Evolutionary conservation across 192 early-diverging fungal genomes (phyloP).

Genomic region (Geranomyces michiganensis): DNA sequence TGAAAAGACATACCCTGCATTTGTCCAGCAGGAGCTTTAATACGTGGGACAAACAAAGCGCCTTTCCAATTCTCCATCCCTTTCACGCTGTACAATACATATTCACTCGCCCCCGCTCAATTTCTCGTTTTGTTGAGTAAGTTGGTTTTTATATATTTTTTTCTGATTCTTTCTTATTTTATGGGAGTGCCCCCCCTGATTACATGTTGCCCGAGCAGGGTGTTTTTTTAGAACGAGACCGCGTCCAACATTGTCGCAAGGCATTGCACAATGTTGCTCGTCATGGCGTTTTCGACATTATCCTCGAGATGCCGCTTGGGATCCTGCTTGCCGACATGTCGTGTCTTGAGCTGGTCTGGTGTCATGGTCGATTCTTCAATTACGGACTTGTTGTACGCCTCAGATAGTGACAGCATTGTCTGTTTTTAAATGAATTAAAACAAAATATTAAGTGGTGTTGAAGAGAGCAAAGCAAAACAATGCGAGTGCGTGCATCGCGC

Average conservation of each 20-base stretch:
- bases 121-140: too few species aligned
- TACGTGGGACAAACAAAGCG: too few species aligned
- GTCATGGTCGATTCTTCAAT: conserved; percentile 95
- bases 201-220: too few species aligned
- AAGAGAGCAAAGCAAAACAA: too few species aligned
- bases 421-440: conserved; percentile 31
- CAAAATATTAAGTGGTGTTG: too few species aligned
- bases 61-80: too few species aligned
- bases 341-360: conserved; percentile 91
- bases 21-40: conserved; percentile 68
- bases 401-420: conserved; percentile 87
- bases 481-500: too few species aligned
- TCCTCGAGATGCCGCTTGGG: conserved; percentile 98
- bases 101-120: neutral
- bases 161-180: too few species aligned
- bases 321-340: conserved; percentile 99
- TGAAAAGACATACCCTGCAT: conserved; percentile 68
- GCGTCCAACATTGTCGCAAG: conserved; percentile 89
- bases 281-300: conserved; percentile 90
- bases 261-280: conserved; percentile 95
- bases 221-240: conserved; percentile 64
- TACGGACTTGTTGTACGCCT: conserved; percentile 97
- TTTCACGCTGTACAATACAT: too few species aligned
- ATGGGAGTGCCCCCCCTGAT: too few species aligned
- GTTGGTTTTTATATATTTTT: too few species aligned